Base-by-base conservation (phyloP, 1,139 yeast genomes). In the Pneumocystis canis region DNA sequence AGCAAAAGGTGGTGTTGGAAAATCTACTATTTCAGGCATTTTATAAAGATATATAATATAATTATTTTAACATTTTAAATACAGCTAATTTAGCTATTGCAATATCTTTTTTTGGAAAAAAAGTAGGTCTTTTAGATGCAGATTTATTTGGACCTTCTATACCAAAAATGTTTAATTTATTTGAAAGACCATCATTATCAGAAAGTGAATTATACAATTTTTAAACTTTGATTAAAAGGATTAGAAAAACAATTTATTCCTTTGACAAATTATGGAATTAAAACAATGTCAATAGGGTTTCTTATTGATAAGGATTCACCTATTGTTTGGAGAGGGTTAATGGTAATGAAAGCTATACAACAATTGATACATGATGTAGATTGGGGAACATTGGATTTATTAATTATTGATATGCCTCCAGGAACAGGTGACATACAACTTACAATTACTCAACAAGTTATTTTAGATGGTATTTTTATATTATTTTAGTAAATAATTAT, bases 351-450 rank as follows among this genome's bases (percentile, higher is more conserved):
- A 71, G 96, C 95, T 0, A 73, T 88, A 35, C 89, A 88, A 68
- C 96, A 88, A 70, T 77, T 88, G 25, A 72, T 88, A 28, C 87
- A 85, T 68, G 95, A 88, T 63, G 95, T 88, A 0, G 80, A 83
- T 62, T 88, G 96, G 96, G 79, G 82, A 7, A 70, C 69, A 2
- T 73, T 87, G 61, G 96, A 88, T 71, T 79, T 83, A 35, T 76
- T 88, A 62, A 84, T 88, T 1, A 76, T 88, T 20, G 96, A 88
- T 69, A 82, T 88, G 87, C 96, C 96, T 0, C 96, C 96, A 0
- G 96, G 96, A 3, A 88, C 96, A 0, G 96, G 96, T 14, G 96
- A 88, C 70, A 86, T 89, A 0, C 96, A 88, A 70, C 76, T 88
- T 64, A 86, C 95, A 0, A 78, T 89, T 33, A 84, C 90, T 37